These are phyloP conservation scores for Pseudocercospora fijiensis DNA, from an alignment of 2,329 filamentous ascomycete species.

Conservation along the genomic window DNA sequence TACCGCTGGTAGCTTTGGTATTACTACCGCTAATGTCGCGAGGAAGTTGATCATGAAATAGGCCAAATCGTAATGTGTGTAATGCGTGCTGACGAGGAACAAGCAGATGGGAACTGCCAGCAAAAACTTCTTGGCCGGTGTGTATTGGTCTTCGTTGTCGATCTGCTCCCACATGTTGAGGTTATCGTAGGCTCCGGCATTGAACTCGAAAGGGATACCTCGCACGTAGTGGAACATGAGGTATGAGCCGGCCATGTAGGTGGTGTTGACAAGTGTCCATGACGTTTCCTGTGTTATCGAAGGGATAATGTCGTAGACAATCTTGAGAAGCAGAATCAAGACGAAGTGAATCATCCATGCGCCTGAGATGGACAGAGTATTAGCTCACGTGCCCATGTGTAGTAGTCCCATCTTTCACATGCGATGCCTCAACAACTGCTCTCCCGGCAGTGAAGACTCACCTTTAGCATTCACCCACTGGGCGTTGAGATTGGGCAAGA, in stretches of 20 bases:
- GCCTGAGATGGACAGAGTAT: constrained; percentile 55
- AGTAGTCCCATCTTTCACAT: constrained; percentile 3
- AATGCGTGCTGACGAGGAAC: constrained; percentile 96
- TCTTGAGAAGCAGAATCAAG: constrained; percentile 86
- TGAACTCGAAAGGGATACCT: constrained; percentile 98
- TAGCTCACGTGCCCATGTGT: constrained; percentile 15
- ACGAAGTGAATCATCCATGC: constrained; percentile 98
- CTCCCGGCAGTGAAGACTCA: constrained; percentile 44
- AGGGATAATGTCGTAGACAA: constrained; percentile 94
- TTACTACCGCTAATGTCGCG: constrained; percentile 86
- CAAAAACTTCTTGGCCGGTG: constrained; percentile 96
- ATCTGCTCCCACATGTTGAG: constrained; percentile 99
- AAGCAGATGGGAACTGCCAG: constrained; percentile 90
- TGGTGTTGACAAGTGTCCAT: constrained; percentile 98
- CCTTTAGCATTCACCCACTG: constrained; percentile 99
- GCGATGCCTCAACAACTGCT: not conserved
- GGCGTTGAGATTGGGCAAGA: constrained; percentile 91
- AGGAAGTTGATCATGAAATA: constrained; percentile 98
- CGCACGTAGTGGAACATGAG: constrained; percentile 99
- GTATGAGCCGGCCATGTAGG: constrained; percentile 98
- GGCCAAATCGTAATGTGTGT: constrained; percentile 94
- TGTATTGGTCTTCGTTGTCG: constrained; percentile 98
- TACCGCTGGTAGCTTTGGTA: constrained; percentile 94
- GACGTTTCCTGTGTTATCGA: constrained; percentile 96
- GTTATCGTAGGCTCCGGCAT: constrained; percentile 96